Conservation (phyloP, 2,329 filamentous ascomycete species). For the Pezicula neosporulosa region DNA sequence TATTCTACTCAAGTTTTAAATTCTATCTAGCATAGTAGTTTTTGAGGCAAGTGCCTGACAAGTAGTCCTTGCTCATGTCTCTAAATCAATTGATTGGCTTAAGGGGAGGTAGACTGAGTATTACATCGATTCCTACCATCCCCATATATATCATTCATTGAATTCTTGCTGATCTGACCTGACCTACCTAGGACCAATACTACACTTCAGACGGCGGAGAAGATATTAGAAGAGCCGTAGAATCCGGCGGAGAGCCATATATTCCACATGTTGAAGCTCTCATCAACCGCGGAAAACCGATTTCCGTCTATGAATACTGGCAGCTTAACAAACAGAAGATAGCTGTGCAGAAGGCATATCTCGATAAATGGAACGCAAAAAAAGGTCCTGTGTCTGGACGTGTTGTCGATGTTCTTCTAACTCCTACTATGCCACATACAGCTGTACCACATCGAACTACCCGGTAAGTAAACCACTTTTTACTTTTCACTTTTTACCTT, state of each 20-base stretch:
- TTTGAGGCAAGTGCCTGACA: no score
- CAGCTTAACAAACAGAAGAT: constrained; percentile 14
- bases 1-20: no score
- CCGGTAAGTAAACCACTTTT: not conserved
- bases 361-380: constrained; percentile 25
- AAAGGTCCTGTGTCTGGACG: constrained; percentile 17
- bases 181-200: constrained; percentile 32
- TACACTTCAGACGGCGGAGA: constrained; percentile 16
- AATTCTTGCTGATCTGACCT: constrained; percentile 29
- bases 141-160: no score
- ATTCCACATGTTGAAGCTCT: constrained; percentile 56
- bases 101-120: no score
- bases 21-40: no score
- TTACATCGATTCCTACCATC: no score
- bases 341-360: constrained; percentile 24
- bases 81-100: no score
- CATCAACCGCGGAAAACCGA: constrained; percentile 37
- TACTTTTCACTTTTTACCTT: constrained; percentile 13
- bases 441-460: constrained; percentile 40
- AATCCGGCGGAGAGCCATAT: constrained; percentile 16
- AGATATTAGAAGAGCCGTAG: constrained; percentile 7
- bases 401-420: constrained; percentile 24
- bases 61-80: no score
- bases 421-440: constrained; percentile 52
- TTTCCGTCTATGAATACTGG: constrained; percentile 9